Evolutionary conservation across 257 asterid species (phyloP), one percentile per base, ranked within the genome.

Genomic region (Mitragyna speciosa): DNA sequence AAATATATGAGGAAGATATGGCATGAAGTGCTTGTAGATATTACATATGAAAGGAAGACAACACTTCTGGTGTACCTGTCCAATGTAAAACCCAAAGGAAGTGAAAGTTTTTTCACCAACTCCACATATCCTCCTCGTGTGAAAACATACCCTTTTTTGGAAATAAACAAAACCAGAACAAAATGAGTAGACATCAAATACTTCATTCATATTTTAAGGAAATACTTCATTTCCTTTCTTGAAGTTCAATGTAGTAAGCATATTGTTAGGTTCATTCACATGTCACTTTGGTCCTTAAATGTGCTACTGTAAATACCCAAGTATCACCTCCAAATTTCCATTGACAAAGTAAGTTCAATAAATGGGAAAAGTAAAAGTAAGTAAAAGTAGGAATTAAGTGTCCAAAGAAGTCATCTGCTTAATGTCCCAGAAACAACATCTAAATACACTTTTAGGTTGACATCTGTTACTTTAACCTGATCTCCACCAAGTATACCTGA

Each of bases 121-220:
- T 95, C 98, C 63, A 95, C 89, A 76, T 88, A 95, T 79, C 99
- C 98, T 83, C 99, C 98, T 84, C 98, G 87, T 5, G 96, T 92
- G 89, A 92, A 88, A 64, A 95, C 98, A 76, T 91, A 95, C 81
- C 99, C 99, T 94, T 79, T 76, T 77, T 54, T 64, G 74, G 58
- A 22, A n/a, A 33, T 48, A 64, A 43, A 75, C 48, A 66, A 26
- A 61, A 70, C 24, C 43, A n/a, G 52, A 58, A 36, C 41, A 19
- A 59, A 76, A 76, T 58, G 43, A 24, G 64, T 51, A 48, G n/a
- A 24, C 47, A 41, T 56, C 52, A 75, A 70, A n/a, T 28, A 45
- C 31, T 33, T 79, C 54, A 48, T 48, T 48, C 52, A 48, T 15
- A 48, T 15, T 48, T 48, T 2, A 15, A 48, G 14, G 52, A 48